These are phyloP conservation scores for Thielaviopsis musarum DNA, from an alignment of 2,329 filamentous ascomycete genomes.

Conservation along the genomic window DNA sequence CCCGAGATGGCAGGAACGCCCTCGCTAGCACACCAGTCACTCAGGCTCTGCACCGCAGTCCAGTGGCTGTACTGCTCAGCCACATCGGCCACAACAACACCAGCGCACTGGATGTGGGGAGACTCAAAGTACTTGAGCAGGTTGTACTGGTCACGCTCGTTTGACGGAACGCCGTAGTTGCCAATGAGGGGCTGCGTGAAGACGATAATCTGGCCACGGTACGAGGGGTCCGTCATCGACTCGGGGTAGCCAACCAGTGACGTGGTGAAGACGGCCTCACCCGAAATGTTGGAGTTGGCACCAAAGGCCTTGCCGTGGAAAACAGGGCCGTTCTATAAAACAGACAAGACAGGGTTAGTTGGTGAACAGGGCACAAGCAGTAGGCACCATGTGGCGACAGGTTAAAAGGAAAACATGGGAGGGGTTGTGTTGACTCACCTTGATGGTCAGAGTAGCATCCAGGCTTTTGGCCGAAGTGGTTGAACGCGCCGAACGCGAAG, in stretches of 20 bases:
- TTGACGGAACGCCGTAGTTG: constrained; percentile 93
- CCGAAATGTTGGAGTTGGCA: constrained; percentile 89
- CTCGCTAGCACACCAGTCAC: constrained; percentile 90
- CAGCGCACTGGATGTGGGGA: constrained; percentile 89
- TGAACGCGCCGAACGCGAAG: constrained; percentile 8
- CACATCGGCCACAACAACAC: constrained; percentile 89
- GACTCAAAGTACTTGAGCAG: constrained; percentile 97
- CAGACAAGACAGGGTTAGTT: constrained; percentile 13
- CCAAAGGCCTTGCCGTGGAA: constrained; percentile 95
- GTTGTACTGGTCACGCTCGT: constrained; percentile 68
- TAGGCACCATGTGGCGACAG: too few relatives aligned
- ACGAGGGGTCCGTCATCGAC: constrained; percentile 77
- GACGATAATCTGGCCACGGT: constrained; percentile 89
- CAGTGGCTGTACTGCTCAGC: constrained; percentile 93
- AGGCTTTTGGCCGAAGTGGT: constrained; percentile 29
- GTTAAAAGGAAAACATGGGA: not conserved
- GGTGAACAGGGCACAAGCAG: not conserved
- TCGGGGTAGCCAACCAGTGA: constrained; percentile 96
- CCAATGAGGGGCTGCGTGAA: constrained; percentile 97
- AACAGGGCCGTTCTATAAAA: constrained; percentile 65
- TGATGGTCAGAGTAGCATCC: constrained; percentile 86
- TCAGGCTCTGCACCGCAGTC: constrained; percentile 89
- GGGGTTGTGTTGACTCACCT: constrained; percentile 30
- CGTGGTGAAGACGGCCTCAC: constrained; percentile 96
- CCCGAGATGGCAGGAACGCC: constrained; percentile 92